These are phyloP conservation scores for Boletus sp. DNA, from an alignment of 768 basidiomycete genomes.

Conservation along the genomic window DNA sequence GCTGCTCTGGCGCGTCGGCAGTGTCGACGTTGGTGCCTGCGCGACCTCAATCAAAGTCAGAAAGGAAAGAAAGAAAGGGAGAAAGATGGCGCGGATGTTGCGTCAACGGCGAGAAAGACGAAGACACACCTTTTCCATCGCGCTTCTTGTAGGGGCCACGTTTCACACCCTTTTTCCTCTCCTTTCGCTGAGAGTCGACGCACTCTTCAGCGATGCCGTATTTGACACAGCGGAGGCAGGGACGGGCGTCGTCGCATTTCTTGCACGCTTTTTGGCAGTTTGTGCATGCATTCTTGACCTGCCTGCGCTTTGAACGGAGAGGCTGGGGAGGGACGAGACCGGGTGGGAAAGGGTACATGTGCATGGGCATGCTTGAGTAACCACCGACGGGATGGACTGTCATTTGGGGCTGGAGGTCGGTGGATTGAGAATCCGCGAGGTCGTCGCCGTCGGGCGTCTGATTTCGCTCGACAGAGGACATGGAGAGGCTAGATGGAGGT, in stretches of 20 bases:
- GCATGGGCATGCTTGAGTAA: conserved; percentile 56
- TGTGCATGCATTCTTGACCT: conserved; percentile 90
- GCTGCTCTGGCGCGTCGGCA: conserved; percentile 42
- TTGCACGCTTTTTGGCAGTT: conserved; percentile 91
- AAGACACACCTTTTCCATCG: conserved; percentile 77
- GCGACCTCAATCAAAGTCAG: conserved; percentile 53
- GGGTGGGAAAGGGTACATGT: conserved; percentile 67
- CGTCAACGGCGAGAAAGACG: conserved; percentile 27
- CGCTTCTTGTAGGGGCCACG: conserved; percentile 93
- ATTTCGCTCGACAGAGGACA: conserved; percentile 40
- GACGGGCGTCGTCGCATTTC: conserved; percentile 88
- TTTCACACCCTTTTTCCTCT: conserved; percentile 85
- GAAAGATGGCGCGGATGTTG: conserved; percentile 8
- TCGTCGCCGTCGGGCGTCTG: conserved; percentile 41
- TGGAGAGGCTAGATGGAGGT: conserved; percentile 25
- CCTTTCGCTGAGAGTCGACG: conserved; percentile 87
- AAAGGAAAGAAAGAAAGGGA: conserved; percentile 22
- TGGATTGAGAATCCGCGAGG: conserved; percentile 31
- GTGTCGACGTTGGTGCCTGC: conserved; percentile 52
- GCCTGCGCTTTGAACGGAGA: conserved; percentile 72
- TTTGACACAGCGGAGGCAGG: conserved; percentile 90
- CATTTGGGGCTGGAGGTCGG: conserved; percentile 45
- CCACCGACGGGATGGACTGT: conserved; percentile 47
- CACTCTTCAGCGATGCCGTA: conserved; percentile 87
- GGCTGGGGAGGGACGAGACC: conserved; percentile 44